phyloP scores from a whole-genome alignment of 73 alveolate species.

The Durusdinium trenchii region DNA sequence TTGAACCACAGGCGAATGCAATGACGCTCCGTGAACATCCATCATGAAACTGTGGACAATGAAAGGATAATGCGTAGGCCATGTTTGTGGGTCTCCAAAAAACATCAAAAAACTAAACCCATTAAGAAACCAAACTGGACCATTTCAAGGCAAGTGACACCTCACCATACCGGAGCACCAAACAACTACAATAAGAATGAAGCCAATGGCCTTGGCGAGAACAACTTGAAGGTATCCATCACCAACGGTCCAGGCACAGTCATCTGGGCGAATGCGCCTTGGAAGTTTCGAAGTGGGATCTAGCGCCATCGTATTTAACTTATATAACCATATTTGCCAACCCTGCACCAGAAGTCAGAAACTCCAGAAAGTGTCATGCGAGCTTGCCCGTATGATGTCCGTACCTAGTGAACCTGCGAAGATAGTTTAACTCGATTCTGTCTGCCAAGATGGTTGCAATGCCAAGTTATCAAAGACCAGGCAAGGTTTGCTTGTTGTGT shows the following conservation, averaged over 20 bases:
- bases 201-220: slow-evolving; percentile 48
- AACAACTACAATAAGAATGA: no score
- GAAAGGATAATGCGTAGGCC: no score
- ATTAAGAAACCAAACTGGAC: no score
- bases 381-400: not conserved
- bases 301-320: not conserved
- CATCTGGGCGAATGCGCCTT: slow-evolving; percentile 94
- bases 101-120: no score
- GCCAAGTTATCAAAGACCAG: not conserved
- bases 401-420: not conserved
- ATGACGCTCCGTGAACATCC: no score
- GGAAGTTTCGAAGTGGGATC: not conserved
- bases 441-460: not conserved
- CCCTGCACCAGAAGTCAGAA: not conserved
- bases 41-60: no score
- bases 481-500: not conserved
- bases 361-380: not conserved
- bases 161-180: no score
- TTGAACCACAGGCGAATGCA: no score
- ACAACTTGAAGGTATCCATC: slow-evolving; percentile 89
- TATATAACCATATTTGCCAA: not conserved
- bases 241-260: slow-evolving; percentile 92
- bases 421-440: not conserved
- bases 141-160: no score
- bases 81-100: no score